Conservation (phyloP, 1,284 basidiomycete genomes). For the Puccinia horiana region DNA sequence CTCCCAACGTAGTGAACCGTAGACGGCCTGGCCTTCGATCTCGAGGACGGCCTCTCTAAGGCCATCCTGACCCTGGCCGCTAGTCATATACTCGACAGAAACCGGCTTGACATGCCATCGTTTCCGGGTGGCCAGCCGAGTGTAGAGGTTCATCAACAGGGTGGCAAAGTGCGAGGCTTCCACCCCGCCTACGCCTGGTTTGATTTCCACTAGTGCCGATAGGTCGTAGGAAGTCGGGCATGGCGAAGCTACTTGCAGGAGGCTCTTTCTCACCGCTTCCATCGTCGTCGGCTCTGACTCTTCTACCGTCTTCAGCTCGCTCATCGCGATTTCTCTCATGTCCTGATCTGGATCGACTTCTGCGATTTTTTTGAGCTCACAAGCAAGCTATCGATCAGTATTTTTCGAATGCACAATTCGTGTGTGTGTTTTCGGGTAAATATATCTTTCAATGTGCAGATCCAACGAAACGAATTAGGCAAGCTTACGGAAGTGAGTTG, state of each 20-base stretch:
- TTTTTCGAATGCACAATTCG: conserved; percentile 4
- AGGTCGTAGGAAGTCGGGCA: conserved; percentile 68
- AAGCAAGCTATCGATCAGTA: conserved; percentile 38
- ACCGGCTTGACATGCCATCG: conserved; percentile 60
- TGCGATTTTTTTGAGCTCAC: conserved; percentile 32
- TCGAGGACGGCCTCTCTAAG: conserved; percentile 81
- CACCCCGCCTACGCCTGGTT: conserved; percentile 87
- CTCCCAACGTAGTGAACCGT: conserved; percentile 80
- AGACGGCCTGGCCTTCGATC: conserved; percentile 73
- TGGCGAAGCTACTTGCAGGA: conserved; percentile 74
- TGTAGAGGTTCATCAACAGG: conserved; percentile 82
- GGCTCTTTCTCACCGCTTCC: conserved; percentile 54
- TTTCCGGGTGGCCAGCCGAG: conserved; percentile 66
- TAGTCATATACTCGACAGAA: conserved; percentile 57
- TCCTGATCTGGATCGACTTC: conserved; percentile 23
- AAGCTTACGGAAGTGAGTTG: conserved; percentile 5
- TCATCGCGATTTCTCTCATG: conserved; percentile 32
- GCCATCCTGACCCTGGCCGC: conserved; percentile 65
- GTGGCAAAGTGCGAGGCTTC: conserved; percentile 81
- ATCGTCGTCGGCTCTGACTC: neutral
- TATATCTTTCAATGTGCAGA: neutral
- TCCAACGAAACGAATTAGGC: neutral
- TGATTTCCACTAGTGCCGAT: conserved; percentile 83
- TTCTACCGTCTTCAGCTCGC: neutral
- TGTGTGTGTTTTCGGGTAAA: neutral